Evolutionary conservation across 805 yeast genomes (phyloP).

Genomic region (Wickerhamomyces sydowiorum): DNA sequence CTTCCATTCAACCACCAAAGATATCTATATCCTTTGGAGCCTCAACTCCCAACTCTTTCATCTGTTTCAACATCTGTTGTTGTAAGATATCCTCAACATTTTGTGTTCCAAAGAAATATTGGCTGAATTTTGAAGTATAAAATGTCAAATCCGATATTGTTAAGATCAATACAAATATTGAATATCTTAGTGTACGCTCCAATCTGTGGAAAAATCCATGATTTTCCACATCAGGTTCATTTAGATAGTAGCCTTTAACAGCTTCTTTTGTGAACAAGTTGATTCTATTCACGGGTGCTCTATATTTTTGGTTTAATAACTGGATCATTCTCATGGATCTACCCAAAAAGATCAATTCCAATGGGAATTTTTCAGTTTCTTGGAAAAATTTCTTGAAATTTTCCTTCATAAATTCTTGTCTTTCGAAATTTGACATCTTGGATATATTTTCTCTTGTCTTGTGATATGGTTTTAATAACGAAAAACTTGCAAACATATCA

Average conservation of each 20-base stretch:
- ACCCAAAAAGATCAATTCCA: constrained; percentile 57
- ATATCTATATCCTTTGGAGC: constrained; percentile 17
- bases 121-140: constrained; percentile 12
- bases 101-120: constrained; percentile 16
- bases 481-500: constrained; percentile 54
- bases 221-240: constrained; percentile 5
- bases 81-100: constrained; percentile 21
- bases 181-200: constrained; percentile 12
- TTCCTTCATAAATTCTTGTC: constrained; percentile 37
- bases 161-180: constrained; percentile 14
- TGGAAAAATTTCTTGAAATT: constrained; percentile 49
- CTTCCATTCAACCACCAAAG: constrained; percentile 11
- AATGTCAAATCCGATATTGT: constrained; percentile 17
- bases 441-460: constrained; percentile 22
- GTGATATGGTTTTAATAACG: constrained; percentile 42
- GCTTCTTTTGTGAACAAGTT: constrained; percentile 59
- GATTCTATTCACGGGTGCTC: constrained; percentile 71
- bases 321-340: constrained; percentile 74
- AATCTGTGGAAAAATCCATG: constrained; percentile 1
- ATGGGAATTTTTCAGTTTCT: constrained; percentile 63
- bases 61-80: constrained; percentile 12
- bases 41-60: constrained; percentile 22
- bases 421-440: constrained; percentile 31
- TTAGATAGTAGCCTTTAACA: constrained; percentile 20
- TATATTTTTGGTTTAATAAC: constrained; percentile 56